phyloP scores from a whole-genome alignment of 108 stramenopile genomes.

The Conticribra guillardii region DNA sequence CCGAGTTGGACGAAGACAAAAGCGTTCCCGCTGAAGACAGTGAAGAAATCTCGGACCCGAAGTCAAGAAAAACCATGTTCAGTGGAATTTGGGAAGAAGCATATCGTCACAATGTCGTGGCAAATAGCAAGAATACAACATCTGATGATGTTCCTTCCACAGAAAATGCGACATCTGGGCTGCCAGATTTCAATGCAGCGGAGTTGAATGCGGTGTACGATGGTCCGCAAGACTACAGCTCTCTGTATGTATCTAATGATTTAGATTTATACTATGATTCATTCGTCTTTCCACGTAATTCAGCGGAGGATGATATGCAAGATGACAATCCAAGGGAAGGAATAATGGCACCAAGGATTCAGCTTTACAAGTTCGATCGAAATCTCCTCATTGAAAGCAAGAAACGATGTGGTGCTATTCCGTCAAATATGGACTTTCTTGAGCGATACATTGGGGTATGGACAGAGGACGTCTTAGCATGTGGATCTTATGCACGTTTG shows the following conservation, averaged over 20 bases:
- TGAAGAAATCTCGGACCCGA: constrained; percentile 6
- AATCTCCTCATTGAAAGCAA: constrained; percentile 10
- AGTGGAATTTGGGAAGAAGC: constrained; percentile 46
- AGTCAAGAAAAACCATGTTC: constrained; percentile 27
- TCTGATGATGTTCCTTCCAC: not conserved
- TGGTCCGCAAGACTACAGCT: constrained; percentile 58
- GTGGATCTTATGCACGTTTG: constrained; percentile 66
- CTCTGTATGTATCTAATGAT: constrained; percentile 59
- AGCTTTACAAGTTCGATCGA: constrained; percentile 48
- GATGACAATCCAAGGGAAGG: not conserved
- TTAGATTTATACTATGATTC: constrained; percentile 72
- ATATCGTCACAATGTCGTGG: constrained; percentile 28
- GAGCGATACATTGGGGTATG: constrained; percentile 78
- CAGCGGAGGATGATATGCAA: constrained; percentile 14
- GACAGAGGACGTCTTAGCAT: constrained; percentile 76
- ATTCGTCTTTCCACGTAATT: constrained; percentile 63
- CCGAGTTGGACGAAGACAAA: no score
- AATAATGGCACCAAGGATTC: constrained; percentile 35
- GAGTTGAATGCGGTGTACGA: constrained; percentile 69
- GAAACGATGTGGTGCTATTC: constrained; percentile 17
- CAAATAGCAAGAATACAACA: not conserved
- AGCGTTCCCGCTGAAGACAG: no score
- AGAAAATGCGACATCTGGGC: not conserved
- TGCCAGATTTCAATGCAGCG: constrained; percentile 44
- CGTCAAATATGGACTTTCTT: constrained; percentile 13